These are phyloP conservation scores for Pythium myriotylum DNA, from an alignment of 352 stramenopile species.

Conservation along the genomic window DNA sequence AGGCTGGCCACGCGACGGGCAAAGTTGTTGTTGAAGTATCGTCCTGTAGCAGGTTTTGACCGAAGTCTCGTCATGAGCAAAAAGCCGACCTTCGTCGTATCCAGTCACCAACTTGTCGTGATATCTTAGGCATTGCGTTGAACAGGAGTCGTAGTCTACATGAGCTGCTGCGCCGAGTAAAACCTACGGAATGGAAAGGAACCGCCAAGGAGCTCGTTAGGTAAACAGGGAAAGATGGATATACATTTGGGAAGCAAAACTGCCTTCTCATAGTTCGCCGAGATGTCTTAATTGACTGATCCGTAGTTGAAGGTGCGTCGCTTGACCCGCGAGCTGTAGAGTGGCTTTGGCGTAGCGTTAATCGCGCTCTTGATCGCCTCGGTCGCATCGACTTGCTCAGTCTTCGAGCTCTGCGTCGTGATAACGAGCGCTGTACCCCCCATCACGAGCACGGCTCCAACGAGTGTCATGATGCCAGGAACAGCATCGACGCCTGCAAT, in stretches of 20 bases:
- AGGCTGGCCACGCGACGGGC: slow-evolving; percentile 55
- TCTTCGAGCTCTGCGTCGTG: slow-evolving; percentile 74
- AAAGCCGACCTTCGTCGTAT: too few species aligned
- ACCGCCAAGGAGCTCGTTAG: not conserved
- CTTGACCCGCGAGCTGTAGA: slow-evolving; percentile 67
- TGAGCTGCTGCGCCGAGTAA: too few species aligned
- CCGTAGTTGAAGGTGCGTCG: slow-evolving; percentile 54
- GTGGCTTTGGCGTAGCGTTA: slow-evolving; percentile 55
- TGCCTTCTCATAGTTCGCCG: not conserved
- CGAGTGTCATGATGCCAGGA: slow-evolving; percentile 68
- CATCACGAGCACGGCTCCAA: slow-evolving; percentile 76
- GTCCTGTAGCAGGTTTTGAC: too few species aligned
- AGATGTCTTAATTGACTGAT: slow-evolving; percentile 17
- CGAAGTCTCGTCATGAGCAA: too few species aligned
- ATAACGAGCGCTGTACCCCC: slow-evolving; percentile 81
- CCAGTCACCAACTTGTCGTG: too few species aligned
- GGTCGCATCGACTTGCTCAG: slow-evolving; percentile 80
- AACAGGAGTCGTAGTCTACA: too few species aligned
- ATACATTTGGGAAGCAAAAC: not conserved
- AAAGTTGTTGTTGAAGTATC: slow-evolving; percentile 69
- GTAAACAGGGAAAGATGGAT: slow-evolving; percentile 2
- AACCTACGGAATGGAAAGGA: not conserved
- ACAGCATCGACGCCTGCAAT: slow-evolving; percentile 71
- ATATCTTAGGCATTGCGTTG: too few species aligned
- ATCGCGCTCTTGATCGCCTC: slow-evolving; percentile 60